phyloP scores from a whole-genome alignment of 2,329 filamentous ascomycete species.

The Cyclaneusma minus region DNA sequence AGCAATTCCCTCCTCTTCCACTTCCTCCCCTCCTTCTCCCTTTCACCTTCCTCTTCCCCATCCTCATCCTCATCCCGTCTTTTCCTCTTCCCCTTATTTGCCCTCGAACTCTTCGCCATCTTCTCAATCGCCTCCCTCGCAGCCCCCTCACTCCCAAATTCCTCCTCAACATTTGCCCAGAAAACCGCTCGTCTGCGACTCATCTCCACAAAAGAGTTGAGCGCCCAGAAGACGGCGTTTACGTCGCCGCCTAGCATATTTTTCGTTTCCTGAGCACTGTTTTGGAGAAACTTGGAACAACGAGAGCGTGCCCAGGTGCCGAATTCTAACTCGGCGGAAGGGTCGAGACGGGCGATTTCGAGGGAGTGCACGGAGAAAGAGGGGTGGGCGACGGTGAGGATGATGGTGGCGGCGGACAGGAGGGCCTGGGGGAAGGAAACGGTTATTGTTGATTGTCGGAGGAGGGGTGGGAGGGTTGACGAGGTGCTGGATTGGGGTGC shows the following conservation, averaged over 20 bases:
- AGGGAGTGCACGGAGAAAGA: conserved; percentile 35
- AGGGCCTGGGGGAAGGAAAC: conserved; percentile 26
- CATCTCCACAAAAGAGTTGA: conserved; percentile 58
- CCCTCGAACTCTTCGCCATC: conserved; percentile 17
- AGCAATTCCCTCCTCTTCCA: conserved; percentile 31
- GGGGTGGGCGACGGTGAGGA: conserved; percentile 41
- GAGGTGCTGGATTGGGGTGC: conserved; percentile 30
- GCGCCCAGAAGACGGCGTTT: conserved; percentile 46
- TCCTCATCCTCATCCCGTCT: conserved; percentile 2
- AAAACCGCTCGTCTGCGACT: conserved; percentile 48
- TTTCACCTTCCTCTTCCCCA: conserved; percentile 7
- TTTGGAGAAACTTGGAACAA: conserved; percentile 17
- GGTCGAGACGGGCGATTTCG: conserved; percentile 37
- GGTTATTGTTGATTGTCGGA: too few relatives aligned
- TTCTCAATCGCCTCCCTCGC: conserved; percentile 6
- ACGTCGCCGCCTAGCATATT: conserved; percentile 39
- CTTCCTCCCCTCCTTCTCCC: conserved; percentile 8
- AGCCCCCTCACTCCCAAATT: conserved; percentile 24
- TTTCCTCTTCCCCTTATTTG: conserved; percentile 15
- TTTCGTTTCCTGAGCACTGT: conserved; percentile 20
- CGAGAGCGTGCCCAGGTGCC: too few relatives aligned
- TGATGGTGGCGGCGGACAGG: conserved; percentile 40
- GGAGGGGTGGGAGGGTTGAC: conserved; percentile 31
- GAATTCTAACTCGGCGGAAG: conserved; percentile 42
- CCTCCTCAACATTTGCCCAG: conserved; percentile 38